Evolutionary conservation across 73 alveolate genomes (phyloP).

Genomic region (Uronychia binucleata): DNA sequence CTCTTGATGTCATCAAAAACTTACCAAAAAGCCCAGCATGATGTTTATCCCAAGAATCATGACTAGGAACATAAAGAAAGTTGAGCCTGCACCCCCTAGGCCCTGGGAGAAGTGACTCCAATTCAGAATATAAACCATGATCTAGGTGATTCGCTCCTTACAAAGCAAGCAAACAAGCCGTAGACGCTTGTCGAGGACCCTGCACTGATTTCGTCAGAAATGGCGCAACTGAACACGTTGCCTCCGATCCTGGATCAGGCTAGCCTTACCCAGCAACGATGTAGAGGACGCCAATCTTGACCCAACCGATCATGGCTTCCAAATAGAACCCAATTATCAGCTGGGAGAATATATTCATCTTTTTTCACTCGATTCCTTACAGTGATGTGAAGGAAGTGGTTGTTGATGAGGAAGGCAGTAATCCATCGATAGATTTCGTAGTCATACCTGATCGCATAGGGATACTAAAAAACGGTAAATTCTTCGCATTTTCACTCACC

Average conservation of each 20-base stretch:
- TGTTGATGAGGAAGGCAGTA: conserved; percentile 70
- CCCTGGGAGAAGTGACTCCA: conserved; percentile 7
- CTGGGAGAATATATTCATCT: conserved; percentile 45
- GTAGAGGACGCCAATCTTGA: conserved; percentile 25
- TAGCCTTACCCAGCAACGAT: conserved; percentile 32
- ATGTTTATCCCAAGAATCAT: background rate
- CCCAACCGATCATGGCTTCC: conserved; percentile 27
- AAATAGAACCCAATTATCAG: conserved; percentile 43
- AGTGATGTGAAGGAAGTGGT: conserved; percentile 60
- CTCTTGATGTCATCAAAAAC: too few relatives aligned
- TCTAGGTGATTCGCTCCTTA: conserved; percentile 7
- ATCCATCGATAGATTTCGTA: conserved; percentile 62
- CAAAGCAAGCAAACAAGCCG: conserved; percentile 54
- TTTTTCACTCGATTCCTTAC: conserved; percentile 29
- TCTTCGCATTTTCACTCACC: background rate
- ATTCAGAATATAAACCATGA: conserved; percentile 23
- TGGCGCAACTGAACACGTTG: conserved; percentile 35
- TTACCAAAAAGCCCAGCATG: background rate
- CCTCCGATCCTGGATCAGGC: conserved; percentile 51
- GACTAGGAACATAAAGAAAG: background rate
- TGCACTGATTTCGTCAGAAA: conserved; percentile 28
- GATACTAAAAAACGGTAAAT: conserved; percentile 15
- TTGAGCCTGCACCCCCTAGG: background rate
- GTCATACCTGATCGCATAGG: conserved; percentile 25
- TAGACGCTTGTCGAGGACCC: conserved; percentile 61